Evolutionary conservation across 495 filamentous ascomycete genomes (phyloP), one percentile per base, ranked within the genome.

Genomic region (Rostrohypoxylon terebratum): DNA sequence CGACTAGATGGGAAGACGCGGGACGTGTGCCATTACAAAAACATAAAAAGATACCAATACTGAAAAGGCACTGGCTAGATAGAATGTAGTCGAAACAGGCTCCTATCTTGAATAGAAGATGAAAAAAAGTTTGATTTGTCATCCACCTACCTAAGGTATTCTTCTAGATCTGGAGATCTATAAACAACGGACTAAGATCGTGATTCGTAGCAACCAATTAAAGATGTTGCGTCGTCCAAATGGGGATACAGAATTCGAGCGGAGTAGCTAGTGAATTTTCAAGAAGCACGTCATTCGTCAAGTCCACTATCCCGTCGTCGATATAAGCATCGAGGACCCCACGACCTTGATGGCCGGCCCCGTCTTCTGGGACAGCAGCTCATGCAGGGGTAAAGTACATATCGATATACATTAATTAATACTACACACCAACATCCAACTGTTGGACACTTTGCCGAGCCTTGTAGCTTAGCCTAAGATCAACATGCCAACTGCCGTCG

Each of bases 1-100:
- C 65, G 89, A 91, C 68, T 90, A 85, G 71, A 68, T 16, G 11
- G 25, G 25, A 53, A 47, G 45, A 25, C 25, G 42, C 38, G 50
- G 21, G 58, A 14, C 38, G 25, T 54, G 18, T 55, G 53, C 33
- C 11, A 38, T 6, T 51, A 45, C 33, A 25, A 55, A 64, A 38
- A 21, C n/a, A n/a, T n/a, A 44, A 66, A 44, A 58, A 45, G 28
- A 40, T 31, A 51, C 48, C 16, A 44, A 58, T 18, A 25, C 44
- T 55, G 2, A 36, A 65, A 65, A 3, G 16, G 14, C 23, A 40
- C 9, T 9, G n/a, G 31, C 21, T 59, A 31, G 14, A 11, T 42
- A 40, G 34, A 59, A 18, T 61, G 55, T 65, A 69, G 71, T 66
- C 25, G 51, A 69, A 63, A 62, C 66, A 73, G 45, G 44, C 66